Conservation (phyloP, 2,329 filamentous ascomycete genomes). For the Aureobasidium sp. region DNA sequence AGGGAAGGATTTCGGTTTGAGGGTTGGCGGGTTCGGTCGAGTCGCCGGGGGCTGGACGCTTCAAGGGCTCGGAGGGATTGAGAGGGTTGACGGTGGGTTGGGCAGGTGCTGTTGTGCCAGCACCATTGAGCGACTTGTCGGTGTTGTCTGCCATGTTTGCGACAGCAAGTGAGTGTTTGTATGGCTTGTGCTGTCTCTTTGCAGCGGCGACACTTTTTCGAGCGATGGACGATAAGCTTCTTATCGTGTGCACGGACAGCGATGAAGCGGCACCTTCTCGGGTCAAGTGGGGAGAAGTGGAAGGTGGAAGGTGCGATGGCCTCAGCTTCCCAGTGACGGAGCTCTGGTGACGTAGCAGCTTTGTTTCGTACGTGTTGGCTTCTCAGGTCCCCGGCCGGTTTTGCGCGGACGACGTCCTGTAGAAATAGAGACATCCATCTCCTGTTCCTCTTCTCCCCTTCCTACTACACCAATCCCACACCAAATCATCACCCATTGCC, state of each 20-base stretch:
- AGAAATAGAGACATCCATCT: neutral
- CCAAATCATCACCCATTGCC: slow-evolving; percentile 17
- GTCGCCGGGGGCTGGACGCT: slow-evolving; percentile 17
- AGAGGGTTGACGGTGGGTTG: slow-evolving; percentile 18
- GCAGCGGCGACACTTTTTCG: slow-evolving; percentile 2
- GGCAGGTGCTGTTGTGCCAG: neutral
- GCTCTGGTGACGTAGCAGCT: neutral
- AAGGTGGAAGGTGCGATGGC: neutral
- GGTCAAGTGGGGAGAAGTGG: neutral
- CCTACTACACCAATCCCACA: neutral
- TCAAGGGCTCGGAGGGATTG: slow-evolving; percentile 18
- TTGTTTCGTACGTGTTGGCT: slow-evolving; percentile 1
- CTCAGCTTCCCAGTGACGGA: neutral
- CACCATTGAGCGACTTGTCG: slow-evolving; percentile 1
- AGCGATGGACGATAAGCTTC: neutral
- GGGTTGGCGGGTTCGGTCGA: slow-evolving; percentile 22
- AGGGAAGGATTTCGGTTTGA: slow-evolving; percentile 25
- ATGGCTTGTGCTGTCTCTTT: too few relatives aligned
- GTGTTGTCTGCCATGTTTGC: slow-evolving; percentile 2
- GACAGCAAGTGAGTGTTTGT: neutral
- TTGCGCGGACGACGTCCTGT: neutral
- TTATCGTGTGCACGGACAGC: neutral
- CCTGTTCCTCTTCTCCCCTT: neutral
- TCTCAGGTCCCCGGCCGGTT: neutral
- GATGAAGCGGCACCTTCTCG: neutral